Conservation (phyloP, 1,284 basidiomycete species). For the Vanrija pseudolonga region DNA sequence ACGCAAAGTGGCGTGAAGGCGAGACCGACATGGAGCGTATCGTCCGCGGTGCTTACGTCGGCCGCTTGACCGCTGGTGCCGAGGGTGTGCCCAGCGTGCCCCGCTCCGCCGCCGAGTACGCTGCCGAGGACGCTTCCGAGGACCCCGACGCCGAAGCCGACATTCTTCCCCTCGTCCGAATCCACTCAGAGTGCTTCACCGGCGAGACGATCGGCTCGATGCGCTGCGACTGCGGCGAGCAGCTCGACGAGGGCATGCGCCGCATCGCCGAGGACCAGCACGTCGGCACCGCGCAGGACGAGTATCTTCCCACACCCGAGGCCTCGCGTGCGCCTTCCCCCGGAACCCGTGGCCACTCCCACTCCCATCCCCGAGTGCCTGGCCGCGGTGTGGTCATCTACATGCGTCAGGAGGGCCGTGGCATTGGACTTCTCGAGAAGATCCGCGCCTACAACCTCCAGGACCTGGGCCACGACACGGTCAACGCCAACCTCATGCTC, state of each 20-base stretch:
- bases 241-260: slow-evolving; percentile 92
- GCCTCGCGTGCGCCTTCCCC: slow-evolving; percentile 35
- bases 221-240: slow-evolving; percentile 98
- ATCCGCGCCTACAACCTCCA: slow-evolving; percentile 98
- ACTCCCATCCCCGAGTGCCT: slow-evolving; percentile 46
- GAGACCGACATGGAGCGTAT: slow-evolving; percentile 95
- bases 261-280: slow-evolving; percentile 72
- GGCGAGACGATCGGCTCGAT: slow-evolving; percentile 98
- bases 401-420: slow-evolving; percentile 96
- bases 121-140: slow-evolving; percentile 5
- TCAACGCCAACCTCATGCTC: slow-evolving; percentile 91
- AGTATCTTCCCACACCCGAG: slow-evolving; percentile 36
- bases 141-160: slow-evolving; percentile 21
- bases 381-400: slow-evolving; percentile 95
- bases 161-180: slow-evolving; percentile 75
- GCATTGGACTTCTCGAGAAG: slow-evolving; percentile 93
- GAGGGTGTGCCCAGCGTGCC: slow-evolving; percentile 33
- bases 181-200: slow-evolving; percentile 98
- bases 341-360: background rate
- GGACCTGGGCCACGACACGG: slow-evolving; percentile 96
- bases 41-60: slow-evolving; percentile 88
- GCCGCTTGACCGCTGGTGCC: slow-evolving; percentile 56
- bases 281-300: slow-evolving; percentile 15
- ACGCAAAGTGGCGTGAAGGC: slow-evolving; percentile 75
- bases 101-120: slow-evolving; percentile 5